Conservation (phyloP, 2,329 filamentous ascomycete genomes). For the Exophiala lecanii-corni region DNA sequence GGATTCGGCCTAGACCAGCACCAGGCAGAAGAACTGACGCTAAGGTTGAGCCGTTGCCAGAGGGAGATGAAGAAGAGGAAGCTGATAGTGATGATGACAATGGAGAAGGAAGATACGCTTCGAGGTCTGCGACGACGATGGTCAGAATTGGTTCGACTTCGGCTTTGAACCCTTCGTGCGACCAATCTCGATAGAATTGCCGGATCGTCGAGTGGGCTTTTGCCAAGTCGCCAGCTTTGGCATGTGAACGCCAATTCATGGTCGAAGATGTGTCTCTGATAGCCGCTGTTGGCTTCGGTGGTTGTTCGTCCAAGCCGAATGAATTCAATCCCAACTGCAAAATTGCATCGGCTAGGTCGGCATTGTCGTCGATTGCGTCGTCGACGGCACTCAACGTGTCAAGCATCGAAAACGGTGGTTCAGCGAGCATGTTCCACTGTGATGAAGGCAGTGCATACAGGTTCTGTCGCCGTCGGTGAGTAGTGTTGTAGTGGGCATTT, state of each 20-base stretch:
- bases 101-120: slow-evolving; percentile 37
- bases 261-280: too few relatives aligned
- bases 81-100: not conserved
- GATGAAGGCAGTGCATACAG: slow-evolving; percentile 84
- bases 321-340: slow-evolving; percentile 57
- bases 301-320: slow-evolving; percentile 53
- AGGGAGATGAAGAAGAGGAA: too few relatives aligned
- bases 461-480: slow-evolving; percentile 81
- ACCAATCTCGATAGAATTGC: slow-evolving; percentile 96
- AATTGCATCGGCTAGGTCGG: slow-evolving; percentile 74
- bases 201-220: slow-evolving; percentile 89
- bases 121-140: slow-evolving; percentile 65
- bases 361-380: slow-evolving; percentile 82
- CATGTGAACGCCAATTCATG: slow-evolving; percentile 63
- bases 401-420: slow-evolving; percentile 76
- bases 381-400: slow-evolving; percentile 75
- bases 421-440: slow-evolving; percentile 79
- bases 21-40: slow-evolving; percentile 78
- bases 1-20: slow-evolving; percentile 79
- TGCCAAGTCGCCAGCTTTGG: slow-evolving; percentile 71
- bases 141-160: slow-evolving; percentile 76
- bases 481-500: slow-evolving; percentile 82
- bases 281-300: slow-evolving; percentile 27
- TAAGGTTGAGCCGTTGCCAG: slow-evolving; percentile 31
- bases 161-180: slow-evolving; percentile 59